Evolutionary conservation across 1,284 basidiomycete species (phyloP).

Genomic region (Puccinia hordei): DNA sequence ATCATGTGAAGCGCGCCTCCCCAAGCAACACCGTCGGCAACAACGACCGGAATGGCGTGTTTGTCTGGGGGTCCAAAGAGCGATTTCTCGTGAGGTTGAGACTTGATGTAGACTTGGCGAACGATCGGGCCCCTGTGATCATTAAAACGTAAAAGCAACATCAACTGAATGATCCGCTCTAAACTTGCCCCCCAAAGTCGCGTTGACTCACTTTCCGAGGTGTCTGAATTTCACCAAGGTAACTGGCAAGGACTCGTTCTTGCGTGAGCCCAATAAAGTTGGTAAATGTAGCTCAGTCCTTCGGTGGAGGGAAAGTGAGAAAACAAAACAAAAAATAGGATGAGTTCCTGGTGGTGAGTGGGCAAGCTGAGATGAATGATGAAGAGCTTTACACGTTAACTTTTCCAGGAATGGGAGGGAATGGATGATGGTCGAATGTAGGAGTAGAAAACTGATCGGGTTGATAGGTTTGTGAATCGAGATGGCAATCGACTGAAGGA

Average conservation of each 20-base stretch:
- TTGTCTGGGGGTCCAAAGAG: not conserved
- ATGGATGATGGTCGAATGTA: constrained; percentile 24
- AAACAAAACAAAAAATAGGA: not conserved
- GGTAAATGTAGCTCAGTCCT: constrained; percentile 54
- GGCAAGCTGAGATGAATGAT: not conserved
- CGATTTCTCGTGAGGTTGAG: not conserved
- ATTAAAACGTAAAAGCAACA: not conserved
- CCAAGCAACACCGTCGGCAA: constrained; percentile 33
- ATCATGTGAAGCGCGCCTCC: constrained; percentile 41
- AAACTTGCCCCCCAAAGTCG: no score
- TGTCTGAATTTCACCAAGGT: constrained; percentile 54
- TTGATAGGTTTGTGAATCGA: constrained; percentile 4
- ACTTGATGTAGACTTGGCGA: constrained; percentile 14
- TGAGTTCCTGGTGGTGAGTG: not conserved
- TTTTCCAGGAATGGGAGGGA: constrained; percentile 28
- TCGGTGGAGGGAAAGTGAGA: not conserved
- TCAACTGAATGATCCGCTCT: no score
- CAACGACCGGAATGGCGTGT: constrained; percentile 25
- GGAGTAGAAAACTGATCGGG: not conserved
- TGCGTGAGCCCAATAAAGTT: constrained; percentile 54
- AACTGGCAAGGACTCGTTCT: constrained; percentile 55
- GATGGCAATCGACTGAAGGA: not conserved
- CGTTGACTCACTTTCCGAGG: constrained; percentile 25
- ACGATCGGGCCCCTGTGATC: constrained; percentile 9
- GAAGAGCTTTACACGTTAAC: constrained; percentile 43